Evolutionary conservation across 495 filamentous ascomycete genomes (phyloP), one percentile per base, ranked within the genome.

Genomic region (Podospora sp.): DNA sequence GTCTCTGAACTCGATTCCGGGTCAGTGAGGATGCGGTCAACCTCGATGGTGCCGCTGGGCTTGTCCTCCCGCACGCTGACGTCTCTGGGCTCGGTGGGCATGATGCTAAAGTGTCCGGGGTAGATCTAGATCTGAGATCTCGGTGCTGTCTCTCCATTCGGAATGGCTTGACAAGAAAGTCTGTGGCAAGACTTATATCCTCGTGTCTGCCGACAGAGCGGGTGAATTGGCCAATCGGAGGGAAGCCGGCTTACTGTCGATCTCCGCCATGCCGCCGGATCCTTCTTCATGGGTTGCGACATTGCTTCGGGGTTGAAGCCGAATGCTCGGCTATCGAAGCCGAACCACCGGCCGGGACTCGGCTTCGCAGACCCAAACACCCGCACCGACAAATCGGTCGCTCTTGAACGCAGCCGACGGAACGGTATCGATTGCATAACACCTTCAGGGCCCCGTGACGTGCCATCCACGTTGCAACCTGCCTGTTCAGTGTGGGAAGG

Each of bases 181-280:
- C 2, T 16, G 55, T 58, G 55, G n/a, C 55, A 27, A 58, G 20
- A 24, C 55, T 58, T 58, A 58, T 58, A 58, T 26, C 55, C 55
- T 58, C 55, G 55, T 24, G 55, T 14, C 24, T 58, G 24, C 24
- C 55, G n/a, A 24, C 14, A 58, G 20, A 26, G 20, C 20, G n/a
- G 20, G 24, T 21, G 55, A 24, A 58, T 27, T 58, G 55, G 24
- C 55, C 18, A 58, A 58, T 58, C 55, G 24, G 55, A 22, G 24
- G 16, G n/a, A 9, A 16, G 55, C 20, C 55, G 55, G 55, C 55
- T 58, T 58, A 26, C 20, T 26, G 55, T 27, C 6, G n/a, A 24
- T 26, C 55, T 27, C 20, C 55, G 55, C n/a, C 24, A 6, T 4
- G 20, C 24, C 55, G 55, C 55, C 20, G 24, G 18, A 58, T 24